These are phyloP conservation scores for Gossypium gossypioides DNA, from an alignment of 441 rosid genomes.

Conservation along the genomic window DNA sequence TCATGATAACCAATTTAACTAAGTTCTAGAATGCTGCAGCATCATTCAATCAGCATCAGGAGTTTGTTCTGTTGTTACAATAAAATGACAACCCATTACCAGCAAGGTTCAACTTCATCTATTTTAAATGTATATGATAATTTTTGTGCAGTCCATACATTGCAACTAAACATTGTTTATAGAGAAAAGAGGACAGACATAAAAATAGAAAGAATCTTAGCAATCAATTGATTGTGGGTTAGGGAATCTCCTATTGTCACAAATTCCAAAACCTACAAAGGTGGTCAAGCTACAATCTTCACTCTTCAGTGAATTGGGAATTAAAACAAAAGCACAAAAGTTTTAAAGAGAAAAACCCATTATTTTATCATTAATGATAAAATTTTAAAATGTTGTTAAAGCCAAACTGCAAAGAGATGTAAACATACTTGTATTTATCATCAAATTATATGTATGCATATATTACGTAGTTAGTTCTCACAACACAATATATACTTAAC, in stretches of 20 bases:
- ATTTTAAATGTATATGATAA: neutral
- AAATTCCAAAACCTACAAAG: neutral
- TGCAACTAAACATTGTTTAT: neutral
- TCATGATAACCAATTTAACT: neutral
- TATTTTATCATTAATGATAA: neutral
- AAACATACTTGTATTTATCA: neutral
- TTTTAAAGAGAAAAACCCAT: neutral
- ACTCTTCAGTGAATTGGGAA: neutral
- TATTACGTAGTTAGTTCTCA: neutral
- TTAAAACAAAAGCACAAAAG: neutral
- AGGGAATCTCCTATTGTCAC: neutral
- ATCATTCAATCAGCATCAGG: neutral
- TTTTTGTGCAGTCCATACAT: neutral
- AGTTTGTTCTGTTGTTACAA: neutral
- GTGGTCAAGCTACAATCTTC: neutral
- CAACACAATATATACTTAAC: neutral
- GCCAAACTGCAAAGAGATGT: neutral
- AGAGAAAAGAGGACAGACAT: neutral
- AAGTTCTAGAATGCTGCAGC: neutral
- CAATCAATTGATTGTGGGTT: neutral
- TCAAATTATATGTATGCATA: neutral
- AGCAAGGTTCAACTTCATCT: neutral
- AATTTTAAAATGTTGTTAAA: neutral
- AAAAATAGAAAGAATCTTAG: neutral
- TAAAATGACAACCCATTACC: neutral